phyloP scores from a whole-genome alignment of 2,329 filamentous ascomycete species.

The Fonsecaea pugnacius region DNA sequence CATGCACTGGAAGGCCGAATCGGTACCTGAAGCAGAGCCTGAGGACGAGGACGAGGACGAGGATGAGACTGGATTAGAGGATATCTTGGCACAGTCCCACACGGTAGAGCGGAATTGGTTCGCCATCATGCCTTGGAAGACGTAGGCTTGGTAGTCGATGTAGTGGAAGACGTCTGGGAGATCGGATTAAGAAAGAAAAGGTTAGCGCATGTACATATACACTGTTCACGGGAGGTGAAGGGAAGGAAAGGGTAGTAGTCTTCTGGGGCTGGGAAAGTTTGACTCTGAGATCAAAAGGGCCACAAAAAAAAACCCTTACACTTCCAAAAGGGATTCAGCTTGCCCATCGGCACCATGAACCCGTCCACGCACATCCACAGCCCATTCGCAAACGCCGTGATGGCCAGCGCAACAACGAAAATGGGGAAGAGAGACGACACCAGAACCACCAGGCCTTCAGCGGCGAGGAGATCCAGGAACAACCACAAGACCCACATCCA shows the following conservation, averaged over 20 bases:
- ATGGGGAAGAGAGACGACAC: slow-evolving; percentile 73
- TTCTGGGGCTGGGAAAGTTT: no score
- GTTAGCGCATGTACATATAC: neutral
- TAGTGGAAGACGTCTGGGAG: slow-evolving; percentile 76
- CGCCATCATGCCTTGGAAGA: slow-evolving; percentile 92
- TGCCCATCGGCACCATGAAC: slow-evolving; percentile 73
- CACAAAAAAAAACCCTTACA: no score
- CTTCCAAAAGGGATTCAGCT: slow-evolving; percentile 81
- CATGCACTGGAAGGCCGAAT: slow-evolving; percentile 66
- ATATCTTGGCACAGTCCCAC: slow-evolving; percentile 60
- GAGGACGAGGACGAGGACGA: no score
- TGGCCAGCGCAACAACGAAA: slow-evolving; percentile 78
- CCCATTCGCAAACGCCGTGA: slow-evolving; percentile 83
- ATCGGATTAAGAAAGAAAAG: neutral
- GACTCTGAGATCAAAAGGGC: no score
- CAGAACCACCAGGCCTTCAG: slow-evolving; percentile 80
- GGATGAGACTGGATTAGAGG: no score
- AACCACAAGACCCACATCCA: slow-evolving; percentile 82
- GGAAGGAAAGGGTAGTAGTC: no score
- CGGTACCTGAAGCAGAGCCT: no score
- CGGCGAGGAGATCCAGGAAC: slow-evolving; percentile 80
- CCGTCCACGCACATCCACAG: slow-evolving; percentile 87
- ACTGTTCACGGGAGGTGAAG: neutral
- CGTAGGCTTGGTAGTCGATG: slow-evolving; percentile 78
- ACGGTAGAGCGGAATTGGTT: slow-evolving; percentile 74